Conservation (phyloP, 2,329 filamentous ascomycete genomes). For the Alternaria postmessia region DNA sequence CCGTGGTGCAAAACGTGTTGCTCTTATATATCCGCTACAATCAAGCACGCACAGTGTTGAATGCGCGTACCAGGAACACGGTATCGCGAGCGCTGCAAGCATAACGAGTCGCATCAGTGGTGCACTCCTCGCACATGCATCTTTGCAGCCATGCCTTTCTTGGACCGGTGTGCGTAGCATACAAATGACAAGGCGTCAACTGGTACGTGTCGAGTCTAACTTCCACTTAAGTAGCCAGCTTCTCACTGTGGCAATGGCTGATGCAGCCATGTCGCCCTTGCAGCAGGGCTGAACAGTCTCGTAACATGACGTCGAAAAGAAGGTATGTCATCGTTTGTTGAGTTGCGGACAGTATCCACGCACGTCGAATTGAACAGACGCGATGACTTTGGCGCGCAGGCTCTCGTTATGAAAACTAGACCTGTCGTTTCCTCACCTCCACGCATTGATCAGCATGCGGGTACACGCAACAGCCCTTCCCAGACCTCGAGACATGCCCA, state of each 20-base stretch:
- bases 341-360: background rate
- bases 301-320: background rate
- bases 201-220: constrained; percentile 30
- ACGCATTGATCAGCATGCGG: constrained; percentile 16
- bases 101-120: constrained; percentile 40
- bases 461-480: constrained; percentile 18
- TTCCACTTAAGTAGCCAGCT: constrained; percentile 31
- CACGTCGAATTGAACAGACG: background rate
- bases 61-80: constrained; percentile 38
- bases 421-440: constrained; percentile 40
- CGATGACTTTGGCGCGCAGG: background rate
- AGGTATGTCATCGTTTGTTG: constrained; percentile 7
- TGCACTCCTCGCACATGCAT: constrained; percentile 40
- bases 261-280: constrained; percentile 43
- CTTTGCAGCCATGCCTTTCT: constrained; percentile 38
- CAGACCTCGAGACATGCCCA: constrained; percentile 26
- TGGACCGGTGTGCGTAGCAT: constrained; percentile 40
- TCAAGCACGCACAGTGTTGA: constrained; percentile 25
- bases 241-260: constrained; percentile 26
- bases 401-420: constrained; percentile 25
- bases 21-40: constrained; percentile 42
- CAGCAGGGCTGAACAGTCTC: constrained; percentile 44
- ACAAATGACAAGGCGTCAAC: constrained; percentile 30
- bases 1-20: constrained; percentile 34
- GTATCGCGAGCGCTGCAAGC: constrained; percentile 31